phyloP scores from a whole-genome alignment of 495 filamentous ascomycete genomes.

The Parachaetomium inaequale region DNA sequence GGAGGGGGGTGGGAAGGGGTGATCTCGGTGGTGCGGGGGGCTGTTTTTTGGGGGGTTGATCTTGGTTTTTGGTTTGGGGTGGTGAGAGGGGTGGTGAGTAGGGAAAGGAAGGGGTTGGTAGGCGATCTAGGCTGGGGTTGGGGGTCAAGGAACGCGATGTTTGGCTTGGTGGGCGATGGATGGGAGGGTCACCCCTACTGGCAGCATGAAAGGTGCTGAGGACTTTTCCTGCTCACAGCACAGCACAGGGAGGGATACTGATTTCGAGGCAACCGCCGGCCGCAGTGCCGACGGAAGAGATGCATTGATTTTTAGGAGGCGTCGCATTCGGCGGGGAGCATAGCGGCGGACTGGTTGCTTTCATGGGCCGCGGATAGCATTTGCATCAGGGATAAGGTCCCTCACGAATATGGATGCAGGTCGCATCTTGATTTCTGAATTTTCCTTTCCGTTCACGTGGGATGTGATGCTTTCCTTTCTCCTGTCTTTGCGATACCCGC shows the following conservation, averaged over 20 bases:
- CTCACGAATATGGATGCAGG: background rate
- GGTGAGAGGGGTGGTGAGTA: too few relatives aligned
- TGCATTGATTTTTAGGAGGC: background rate
- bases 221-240: background rate
- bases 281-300: background rate
- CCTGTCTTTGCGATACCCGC: background rate
- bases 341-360: background rate
- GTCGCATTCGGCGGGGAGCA: background rate
- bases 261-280: background rate
- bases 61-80: background rate
- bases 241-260: background rate
- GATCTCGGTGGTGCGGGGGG: background rate
- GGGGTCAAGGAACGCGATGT: too few relatives aligned
- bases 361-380: background rate
- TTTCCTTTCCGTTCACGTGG: background rate
- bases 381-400: background rate
- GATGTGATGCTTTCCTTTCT: background rate
- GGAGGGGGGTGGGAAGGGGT: background rate
- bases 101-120: too few relatives aligned
- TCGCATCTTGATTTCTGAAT: background rate
- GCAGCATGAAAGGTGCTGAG: too few relatives aligned
- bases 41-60: background rate
- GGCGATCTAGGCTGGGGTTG: too few relatives aligned
- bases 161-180: too few relatives aligned
- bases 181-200: too few relatives aligned